A percentile compares a stretch with the other conserved stretches of the same genome.
These are phyloP conservation scores for Pyrenophora tritici-repentis DNA, from an alignment of 2,329 filamentous ascomycete species.

Conservation along the genomic window DNA sequence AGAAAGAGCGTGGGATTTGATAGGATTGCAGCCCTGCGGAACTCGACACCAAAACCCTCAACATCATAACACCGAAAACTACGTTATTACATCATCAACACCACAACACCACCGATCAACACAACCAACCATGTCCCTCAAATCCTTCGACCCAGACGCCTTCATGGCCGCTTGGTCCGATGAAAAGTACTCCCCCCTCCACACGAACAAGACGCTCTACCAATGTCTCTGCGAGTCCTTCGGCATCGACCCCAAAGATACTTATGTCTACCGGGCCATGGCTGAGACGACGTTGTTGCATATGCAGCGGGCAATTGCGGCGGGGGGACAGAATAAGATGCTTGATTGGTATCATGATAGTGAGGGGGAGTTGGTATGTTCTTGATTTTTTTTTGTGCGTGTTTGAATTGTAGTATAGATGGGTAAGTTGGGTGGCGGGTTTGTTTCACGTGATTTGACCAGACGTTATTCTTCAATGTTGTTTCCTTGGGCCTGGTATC, in stretches of 20 bases:
- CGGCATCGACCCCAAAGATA: slow-evolving; percentile 51
- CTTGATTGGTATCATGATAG: slow-evolving; percentile 59
- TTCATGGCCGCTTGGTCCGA: slow-evolving; percentile 53
- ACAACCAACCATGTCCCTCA: slow-evolving; percentile 27
- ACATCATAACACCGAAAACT: neutral
- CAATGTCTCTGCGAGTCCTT: slow-evolving; percentile 56
- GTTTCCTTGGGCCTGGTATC: too few species aligned
- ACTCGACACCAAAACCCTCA: neutral
- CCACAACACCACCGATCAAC: neutral
- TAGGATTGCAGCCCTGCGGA: too few species aligned
- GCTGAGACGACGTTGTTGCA: slow-evolving; percentile 57
- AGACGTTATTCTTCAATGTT: too few species aligned
- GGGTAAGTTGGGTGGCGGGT: too few species aligned
- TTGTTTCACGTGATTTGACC: too few species aligned
- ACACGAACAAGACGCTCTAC: slow-evolving; percentile 44
- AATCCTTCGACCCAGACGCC: slow-evolving; percentile 52
- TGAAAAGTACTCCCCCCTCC: slow-evolving; percentile 36
- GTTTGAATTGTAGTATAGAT: too few species aligned
- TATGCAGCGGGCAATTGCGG: slow-evolving; percentile 56
- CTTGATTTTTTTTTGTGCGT: neutral
- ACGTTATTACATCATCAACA: neutral
- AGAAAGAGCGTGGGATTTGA: neutral
- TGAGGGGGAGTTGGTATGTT: slow-evolving; percentile 42
- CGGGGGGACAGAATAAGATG: slow-evolving; percentile 53
- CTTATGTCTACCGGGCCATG: slow-evolving; percentile 58